Evolutionary conservation across 2,329 filamentous ascomycete genomes (phyloP).

Genomic region (Colletotrichum musicola): DNA sequence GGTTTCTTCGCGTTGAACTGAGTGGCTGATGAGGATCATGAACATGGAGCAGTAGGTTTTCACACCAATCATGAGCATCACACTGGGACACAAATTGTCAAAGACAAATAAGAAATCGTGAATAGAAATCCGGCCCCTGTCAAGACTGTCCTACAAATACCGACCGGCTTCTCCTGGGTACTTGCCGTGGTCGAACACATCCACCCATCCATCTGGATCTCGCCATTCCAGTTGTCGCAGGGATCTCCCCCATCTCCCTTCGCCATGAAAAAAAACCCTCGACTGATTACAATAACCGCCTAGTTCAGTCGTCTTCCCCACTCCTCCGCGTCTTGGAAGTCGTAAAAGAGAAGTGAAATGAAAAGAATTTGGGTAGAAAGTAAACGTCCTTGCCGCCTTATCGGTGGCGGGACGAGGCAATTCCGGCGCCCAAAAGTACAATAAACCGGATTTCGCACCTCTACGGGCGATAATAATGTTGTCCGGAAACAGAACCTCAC

Average conservation of each 20-base stretch:
- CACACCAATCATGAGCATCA: neutral
- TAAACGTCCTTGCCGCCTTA: constrained; percentile 16
- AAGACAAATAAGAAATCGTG: constrained; percentile 25
- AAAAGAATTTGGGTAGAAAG: constrained; percentile 40
- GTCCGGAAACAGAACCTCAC: neutral
- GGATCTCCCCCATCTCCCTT: constrained; percentile 9
- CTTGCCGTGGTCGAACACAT: neutral
- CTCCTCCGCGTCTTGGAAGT: constrained; percentile 14
- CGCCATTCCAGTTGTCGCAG: constrained; percentile 6
- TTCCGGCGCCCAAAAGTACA: constrained; percentile 38
- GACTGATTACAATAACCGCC: constrained; percentile 28
- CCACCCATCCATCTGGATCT: constrained; percentile 10
- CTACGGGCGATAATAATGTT: constrained; percentile 7
- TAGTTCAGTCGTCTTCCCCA: constrained; percentile 24
- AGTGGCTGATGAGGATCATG: too few relatives aligned
- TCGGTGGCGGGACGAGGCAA: constrained; percentile 33
- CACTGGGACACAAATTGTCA: neutral
- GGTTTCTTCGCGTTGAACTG: too few relatives aligned
- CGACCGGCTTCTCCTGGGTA: constrained; percentile 23
- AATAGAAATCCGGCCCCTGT: constrained; percentile 37
- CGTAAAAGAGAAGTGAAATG: constrained; percentile 35
- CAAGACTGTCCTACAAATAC: constrained; percentile 35
- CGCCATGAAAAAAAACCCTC: constrained; percentile 13
- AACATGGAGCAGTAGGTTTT: too few relatives aligned
- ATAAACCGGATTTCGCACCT: constrained; percentile 19